Evolutionary conservation across 148 eudicot genomes (phyloP), one percentile per base, ranked within the genome.

Genomic region (Pharnaceum exiguum): DNA sequence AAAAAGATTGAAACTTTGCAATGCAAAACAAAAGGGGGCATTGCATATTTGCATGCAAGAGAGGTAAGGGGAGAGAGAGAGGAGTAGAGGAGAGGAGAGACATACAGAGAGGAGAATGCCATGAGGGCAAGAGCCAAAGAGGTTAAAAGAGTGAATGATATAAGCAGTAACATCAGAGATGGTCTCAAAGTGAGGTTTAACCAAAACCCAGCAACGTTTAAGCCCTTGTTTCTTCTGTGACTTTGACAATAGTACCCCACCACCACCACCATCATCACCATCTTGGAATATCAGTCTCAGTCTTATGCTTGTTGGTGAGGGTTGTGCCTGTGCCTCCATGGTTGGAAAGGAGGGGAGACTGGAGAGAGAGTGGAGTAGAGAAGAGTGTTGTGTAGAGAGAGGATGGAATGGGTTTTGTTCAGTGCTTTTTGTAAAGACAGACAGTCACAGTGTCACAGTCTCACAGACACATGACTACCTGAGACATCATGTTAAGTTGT

Each of bases 101-200:
- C 47, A 29, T 82, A 91, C 98, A 67, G 64, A 82, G 75, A 91
- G 96, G 28, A 75, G 47, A 53, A 91, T 42, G 73, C 97, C 96
- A 70, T 82, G 28, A 51, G 96, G 90, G 75, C 96, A 91, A 58
- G 93, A 71, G 8, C 63, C 44, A 48, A 60, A 55, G 66, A 91
- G 96, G 53, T 66, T 73, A 69, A 82, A 91, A 48, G 64, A 46
- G 53, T 70, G 72, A 62, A 70, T 54, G 25, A 91, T 30, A 40
- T 85, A 70, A 21, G 77, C 62, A 45, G 71, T 72, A 22, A 87
- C 61, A 31, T 82, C 87, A 27, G 81, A 65, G 29, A 87, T 69
- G 54, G 80, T 82, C 23, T 51, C 57, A 46, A 64, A 71, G 10
- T 69, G 68, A 22, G 93, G 87, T 68, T 80, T 75, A 29, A 91